Conservation (phyloP, 1,139 yeast genomes). For the Saccharomycopsis hybrid region DNA sequence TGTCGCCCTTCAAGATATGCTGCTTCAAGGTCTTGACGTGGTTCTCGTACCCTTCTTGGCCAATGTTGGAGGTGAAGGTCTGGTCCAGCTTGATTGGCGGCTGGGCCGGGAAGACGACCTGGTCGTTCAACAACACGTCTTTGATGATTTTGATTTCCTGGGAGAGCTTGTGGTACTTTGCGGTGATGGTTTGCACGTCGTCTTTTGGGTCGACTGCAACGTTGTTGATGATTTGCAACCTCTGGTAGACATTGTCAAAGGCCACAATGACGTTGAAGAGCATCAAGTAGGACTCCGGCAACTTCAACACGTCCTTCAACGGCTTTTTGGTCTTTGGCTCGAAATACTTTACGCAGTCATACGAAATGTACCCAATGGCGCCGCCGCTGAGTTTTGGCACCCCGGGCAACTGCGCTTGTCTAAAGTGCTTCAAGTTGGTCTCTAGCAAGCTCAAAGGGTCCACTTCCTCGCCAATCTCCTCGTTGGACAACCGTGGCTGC, state of each 20-base stretch:
- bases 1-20: constrained; percentile 86
- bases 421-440: constrained; percentile 54
- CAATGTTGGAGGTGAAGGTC: constrained; percentile 77
- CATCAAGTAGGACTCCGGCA: constrained; percentile 93
- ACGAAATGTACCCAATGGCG: constrained; percentile 90
- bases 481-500: constrained; percentile 28
- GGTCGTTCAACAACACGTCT: constrained; percentile 39
- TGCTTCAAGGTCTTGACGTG: constrained; percentile 71
- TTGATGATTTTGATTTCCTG: constrained; percentile 54
- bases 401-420: constrained; percentile 73
- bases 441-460: constrained; percentile 80
- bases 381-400: constrained; percentile 88
- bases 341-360: constrained; percentile 92
- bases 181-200: constrained; percentile 35
- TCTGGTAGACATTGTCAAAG: constrained; percentile 87
- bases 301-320: constrained; percentile 67
- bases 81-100: constrained; percentile 59
- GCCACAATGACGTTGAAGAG: constrained; percentile 84
- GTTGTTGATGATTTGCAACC: constrained; percentile 85
- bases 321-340: constrained; percentile 82
- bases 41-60: constrained; percentile 83
- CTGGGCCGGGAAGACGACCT: constrained; percentile 52
- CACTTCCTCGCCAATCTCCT: constrained; percentile 43
- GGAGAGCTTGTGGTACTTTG: constrained; percentile 51
- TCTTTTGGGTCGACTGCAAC: constrained; percentile 42